These are phyloP conservation scores for Cucumis melo DNA, from an alignment of 306 rosid species.

Conservation along the genomic window DNA sequence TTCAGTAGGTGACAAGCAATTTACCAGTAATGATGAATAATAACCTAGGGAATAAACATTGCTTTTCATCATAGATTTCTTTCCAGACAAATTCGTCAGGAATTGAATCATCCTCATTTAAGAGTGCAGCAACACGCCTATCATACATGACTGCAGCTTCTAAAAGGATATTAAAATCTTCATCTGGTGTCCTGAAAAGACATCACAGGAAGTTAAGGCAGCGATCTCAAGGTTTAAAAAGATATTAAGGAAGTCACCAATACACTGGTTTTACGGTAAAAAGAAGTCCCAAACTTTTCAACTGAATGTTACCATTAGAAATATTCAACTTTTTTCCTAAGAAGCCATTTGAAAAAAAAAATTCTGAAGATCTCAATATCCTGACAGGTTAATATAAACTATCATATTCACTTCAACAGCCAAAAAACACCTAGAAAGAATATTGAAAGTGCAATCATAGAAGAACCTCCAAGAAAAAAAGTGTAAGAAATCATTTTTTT, in stretches of 20 bases:
- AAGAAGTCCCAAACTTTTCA: neutral
- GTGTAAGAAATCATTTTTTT: neutral
- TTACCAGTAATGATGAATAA: constrained; percentile 80
- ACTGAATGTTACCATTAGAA: neutral
- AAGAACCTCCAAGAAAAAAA: neutral
- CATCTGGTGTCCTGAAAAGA: constrained; percentile 74
- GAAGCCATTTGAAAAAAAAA: neutral
- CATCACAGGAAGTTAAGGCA: neutral
- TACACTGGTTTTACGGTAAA: too few species aligned
- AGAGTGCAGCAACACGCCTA: constrained; percentile 85
- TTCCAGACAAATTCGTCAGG: constrained; percentile 65
- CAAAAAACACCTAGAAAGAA: neutral
- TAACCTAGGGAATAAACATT: constrained; percentile 69
- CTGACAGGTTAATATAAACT: neutral
- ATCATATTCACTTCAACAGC: neutral
- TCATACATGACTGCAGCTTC: constrained; percentile 99
- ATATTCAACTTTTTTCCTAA: neutral
- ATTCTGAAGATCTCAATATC: neutral
- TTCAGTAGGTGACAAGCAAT: neutral
- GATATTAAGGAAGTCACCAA: too few species aligned
- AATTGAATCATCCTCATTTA: constrained; percentile 70
- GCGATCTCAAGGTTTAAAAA: neutral
- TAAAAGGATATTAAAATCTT: constrained; percentile 81
- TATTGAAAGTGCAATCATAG: neutral
- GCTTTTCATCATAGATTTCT: constrained; percentile 49